Conservation (phyloP, 345 rosid genomes). For the Durio zibethinus region DNA sequence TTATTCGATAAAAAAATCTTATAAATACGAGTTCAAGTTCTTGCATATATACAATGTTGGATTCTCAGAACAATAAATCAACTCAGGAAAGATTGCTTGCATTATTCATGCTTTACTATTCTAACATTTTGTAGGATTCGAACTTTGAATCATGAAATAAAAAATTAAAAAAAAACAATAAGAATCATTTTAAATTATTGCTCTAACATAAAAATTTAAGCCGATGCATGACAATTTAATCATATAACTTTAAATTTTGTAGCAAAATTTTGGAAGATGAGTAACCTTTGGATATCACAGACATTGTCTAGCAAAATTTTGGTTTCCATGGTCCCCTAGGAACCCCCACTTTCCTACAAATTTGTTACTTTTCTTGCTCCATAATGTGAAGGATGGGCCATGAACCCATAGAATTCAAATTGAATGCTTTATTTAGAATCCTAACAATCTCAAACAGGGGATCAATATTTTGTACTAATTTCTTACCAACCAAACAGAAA, state of each 20-base stretch:
- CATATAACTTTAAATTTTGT: background rate
- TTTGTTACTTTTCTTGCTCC: background rate
- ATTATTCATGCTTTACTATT: background rate
- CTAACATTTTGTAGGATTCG: background rate
- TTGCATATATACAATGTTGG: no score
- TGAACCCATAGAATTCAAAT: conserved; percentile 6
- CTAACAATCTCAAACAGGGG: background rate
- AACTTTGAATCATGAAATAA: background rate
- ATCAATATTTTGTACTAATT: background rate
- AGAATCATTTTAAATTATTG: background rate
- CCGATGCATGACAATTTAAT: background rate
- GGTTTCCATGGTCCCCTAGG: background rate
- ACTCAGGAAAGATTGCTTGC: background rate
- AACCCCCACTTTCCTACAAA: background rate
- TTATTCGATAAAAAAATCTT: no score
- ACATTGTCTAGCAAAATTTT: background rate
- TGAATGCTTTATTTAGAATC: background rate
- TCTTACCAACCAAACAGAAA: background rate
- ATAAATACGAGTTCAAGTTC: no score
- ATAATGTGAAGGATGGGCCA: background rate
- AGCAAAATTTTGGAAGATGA: background rate
- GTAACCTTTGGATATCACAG: background rate
- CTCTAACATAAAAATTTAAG: background rate
- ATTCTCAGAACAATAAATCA: no score
- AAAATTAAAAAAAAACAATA: background rate